Evolutionary conservation across 371 early-diverging fungal genomes (phyloP), one percentile per base, ranked within the genome.

Genomic region (Syncephalastrum sp.): DNA sequence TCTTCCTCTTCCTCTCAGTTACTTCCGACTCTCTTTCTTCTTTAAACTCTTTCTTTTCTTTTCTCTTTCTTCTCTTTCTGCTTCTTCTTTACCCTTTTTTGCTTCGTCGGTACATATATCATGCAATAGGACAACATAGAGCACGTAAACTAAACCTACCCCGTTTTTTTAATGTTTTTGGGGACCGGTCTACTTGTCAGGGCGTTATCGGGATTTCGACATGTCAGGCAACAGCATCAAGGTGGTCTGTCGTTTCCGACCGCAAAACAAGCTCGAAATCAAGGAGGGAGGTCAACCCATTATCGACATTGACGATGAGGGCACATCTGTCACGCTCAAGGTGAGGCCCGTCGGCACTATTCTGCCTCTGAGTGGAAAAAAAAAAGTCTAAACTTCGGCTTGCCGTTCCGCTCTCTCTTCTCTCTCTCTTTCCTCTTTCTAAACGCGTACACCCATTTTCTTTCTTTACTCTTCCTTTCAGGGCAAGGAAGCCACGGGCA

Each of bases 191-290:
- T 57, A 25, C 29, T 50, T 42, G 19, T 33, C 38, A 33, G 38
- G 38, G 38, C 38, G 38, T 33, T 33, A 33, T 33, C 38, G 38
- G 38, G 38, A 33, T 33, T 33, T 10, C 38, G 38, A 12, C 43
- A 65, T 65, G 60, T 57, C 63, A 44, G 78, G 75, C 63, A 89
- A 83, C 70, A 92, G 90, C 76, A 94, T 95, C 75, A 86, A 88
- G 70, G 96, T 96, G 56, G 86, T 96, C 57, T 92, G 92, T 77
- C 88, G 96, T 50, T 93, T 96, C 77, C 82, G 94, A 47, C 96
- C 96, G 46, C 92, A 93, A 70, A 95, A 95, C 75, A 74, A 82
- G 59, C 71, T 89, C 27, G 96, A 95, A 77, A 84, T 87, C 54
- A 79, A 72, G 47, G 89, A 93, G 61, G 91, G 91, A 59, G 93